These are phyloP conservation scores for Teunomyces aglyptinius DNA, from an alignment of 805 yeast species.

Conservation along the genomic window DNA sequence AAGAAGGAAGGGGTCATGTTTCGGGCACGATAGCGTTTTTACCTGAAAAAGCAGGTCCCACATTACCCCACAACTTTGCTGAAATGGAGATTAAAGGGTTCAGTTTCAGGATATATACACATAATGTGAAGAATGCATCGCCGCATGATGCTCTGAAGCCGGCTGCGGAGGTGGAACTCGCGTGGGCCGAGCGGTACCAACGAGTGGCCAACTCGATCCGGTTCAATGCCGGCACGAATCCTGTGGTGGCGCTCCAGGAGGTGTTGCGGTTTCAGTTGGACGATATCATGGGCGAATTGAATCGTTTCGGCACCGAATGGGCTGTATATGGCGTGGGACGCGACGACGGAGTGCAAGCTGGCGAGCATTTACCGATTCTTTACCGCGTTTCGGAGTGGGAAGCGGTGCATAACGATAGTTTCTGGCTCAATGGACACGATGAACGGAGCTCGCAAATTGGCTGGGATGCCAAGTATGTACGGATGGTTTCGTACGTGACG, in stretches of 20 bases:
- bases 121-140: conserved; percentile 33
- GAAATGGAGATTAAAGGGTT: conserved; percentile 12
- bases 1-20: neutral
- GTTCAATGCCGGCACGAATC: conserved; percentile 20
- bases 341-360: conserved; percentile 13
- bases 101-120: conserved; percentile 34
- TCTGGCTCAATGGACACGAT: conserved; percentile 16
- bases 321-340: conserved; percentile 15
- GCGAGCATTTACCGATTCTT: conserved; percentile 20
- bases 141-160: conserved; percentile 7
- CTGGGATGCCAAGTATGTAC: conserved; percentile 20
- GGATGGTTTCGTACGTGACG: conserved; percentile 18
- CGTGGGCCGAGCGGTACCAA: conserved; percentile 23
- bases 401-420: conserved; percentile 13
- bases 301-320: conserved; percentile 13
- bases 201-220: conserved; percentile 14
- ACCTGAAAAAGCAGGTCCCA: conserved; percentile 5
- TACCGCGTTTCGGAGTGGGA: conserved; percentile 15
- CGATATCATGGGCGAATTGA: conserved; percentile 15
- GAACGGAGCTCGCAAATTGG: conserved; percentile 11
- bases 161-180: conserved; percentile 22
- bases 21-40: neutral
- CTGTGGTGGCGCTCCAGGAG: conserved; percentile 18
- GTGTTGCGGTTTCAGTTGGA: conserved; percentile 15
- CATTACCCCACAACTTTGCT: conserved; percentile 14